Conservation (phyloP, 179 eudicot species). For the Corrigiola litoralis region DNA sequence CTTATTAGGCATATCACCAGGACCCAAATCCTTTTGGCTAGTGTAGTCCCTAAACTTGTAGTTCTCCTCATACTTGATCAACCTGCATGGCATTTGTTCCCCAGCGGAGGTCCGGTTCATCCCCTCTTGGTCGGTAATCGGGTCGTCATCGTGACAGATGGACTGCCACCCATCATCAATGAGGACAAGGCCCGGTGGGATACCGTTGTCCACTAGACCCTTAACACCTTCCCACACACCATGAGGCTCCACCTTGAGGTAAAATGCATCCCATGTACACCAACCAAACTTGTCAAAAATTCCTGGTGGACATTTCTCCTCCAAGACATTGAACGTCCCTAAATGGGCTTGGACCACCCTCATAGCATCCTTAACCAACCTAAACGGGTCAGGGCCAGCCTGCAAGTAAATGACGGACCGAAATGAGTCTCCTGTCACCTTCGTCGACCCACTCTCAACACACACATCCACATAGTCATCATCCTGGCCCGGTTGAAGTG, state of each 20-base stretch:
- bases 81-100: conserved; percentile 89
- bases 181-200: conserved; percentile 80
- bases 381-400: conserved; percentile 61
- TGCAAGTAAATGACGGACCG: conserved; percentile 45
- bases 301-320: conserved; percentile 69
- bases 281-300: conserved; percentile 90
- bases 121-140: conserved; percentile 48
- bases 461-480: conserved; percentile 55
- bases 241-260: conserved; percentile 65
- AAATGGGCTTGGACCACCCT: conserved; percentile 54
- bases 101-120: conserved; percentile 78
- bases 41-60: conserved; percentile 71
- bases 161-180: conserved; percentile 98
- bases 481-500: conserved; percentile 55
- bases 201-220: conserved; percentile 61
- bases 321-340: conserved; percentile 64
- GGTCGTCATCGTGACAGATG: conserved; percentile 79
- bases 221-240: conserved; percentile 77
- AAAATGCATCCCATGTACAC: conserved; percentile 99
- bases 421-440: conserved; percentile 34
- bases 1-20: conserved; percentile 28
- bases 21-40: conserved; percentile 29
- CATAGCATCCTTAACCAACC: conserved; percentile 55
- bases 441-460: conserved; percentile 72
- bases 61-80: conserved; percentile 63